These are phyloP conservation scores for Saccharomycopsis microspora DNA, from an alignment of 805 yeast species.

Conservation along the genomic window DNA sequence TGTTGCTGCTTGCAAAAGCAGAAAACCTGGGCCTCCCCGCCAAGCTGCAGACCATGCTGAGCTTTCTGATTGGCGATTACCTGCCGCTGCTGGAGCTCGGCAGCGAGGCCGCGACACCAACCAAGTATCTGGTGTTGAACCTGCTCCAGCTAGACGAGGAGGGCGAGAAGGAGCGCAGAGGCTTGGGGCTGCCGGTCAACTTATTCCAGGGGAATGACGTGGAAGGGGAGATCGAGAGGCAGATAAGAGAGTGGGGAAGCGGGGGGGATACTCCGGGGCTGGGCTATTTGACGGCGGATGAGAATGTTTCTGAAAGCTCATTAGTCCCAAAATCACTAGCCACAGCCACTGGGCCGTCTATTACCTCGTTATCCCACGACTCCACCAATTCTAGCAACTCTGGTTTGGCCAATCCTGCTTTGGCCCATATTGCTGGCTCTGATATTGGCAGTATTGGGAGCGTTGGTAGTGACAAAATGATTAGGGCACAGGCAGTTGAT, in stretches of 20 bases:
- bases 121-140: conserved; percentile 10
- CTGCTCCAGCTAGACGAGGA: conserved; percentile 6
- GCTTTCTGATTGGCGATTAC: conserved; percentile 34
- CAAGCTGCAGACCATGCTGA: conserved; percentile 15
- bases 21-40: neutral
- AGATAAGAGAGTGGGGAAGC: neutral
- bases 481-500: too few species aligned
- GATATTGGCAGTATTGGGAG: too few species aligned
- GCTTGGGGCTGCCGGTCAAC: conserved; percentile 11
- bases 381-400: too few species aligned
- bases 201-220: neutral
- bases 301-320: neutral
- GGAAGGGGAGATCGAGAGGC: neutral
- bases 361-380: neutral
- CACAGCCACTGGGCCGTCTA: neutral
- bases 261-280: too few species aligned
- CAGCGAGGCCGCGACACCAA: conserved; percentile 16
- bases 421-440: too few species aligned
- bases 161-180: neutral
- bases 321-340: neutral
- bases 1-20: conserved; percentile 1
- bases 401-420: too few species aligned
- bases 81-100: conserved; percentile 35
- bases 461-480: too few species aligned
- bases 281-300: too few species aligned